These are phyloP conservation scores for Claviceps maximensis DNA, from an alignment of 2,329 filamentous ascomycete genomes.

Conservation along the genomic window DNA sequence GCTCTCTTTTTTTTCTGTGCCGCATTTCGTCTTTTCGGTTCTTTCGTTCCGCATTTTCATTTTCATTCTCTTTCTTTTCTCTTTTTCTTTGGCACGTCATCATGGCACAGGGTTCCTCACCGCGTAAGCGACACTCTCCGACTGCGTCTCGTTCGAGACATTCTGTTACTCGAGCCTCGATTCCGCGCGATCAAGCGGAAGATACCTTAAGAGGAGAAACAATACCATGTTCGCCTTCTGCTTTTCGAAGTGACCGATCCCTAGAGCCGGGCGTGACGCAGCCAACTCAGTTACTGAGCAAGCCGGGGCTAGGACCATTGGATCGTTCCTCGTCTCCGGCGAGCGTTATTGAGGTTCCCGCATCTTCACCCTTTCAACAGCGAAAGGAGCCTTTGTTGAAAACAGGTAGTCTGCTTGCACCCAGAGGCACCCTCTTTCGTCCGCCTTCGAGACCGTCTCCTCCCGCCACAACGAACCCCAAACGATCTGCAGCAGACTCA, in stretches of 20 bases:
- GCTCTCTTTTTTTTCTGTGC: neutral
- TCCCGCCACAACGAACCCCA: constrained; percentile 16
- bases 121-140: constrained; percentile 17
- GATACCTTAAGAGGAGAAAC: constrained; percentile 32
- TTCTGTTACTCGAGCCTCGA: constrained; percentile 13
- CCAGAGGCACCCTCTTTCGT: constrained; percentile 59
- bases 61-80: neutral
- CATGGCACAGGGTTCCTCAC: constrained; percentile 20
- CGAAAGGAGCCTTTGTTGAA: constrained; percentile 16
- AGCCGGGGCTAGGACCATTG: constrained; percentile 19
- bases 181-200: constrained; percentile 25
- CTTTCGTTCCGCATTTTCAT: neutral
- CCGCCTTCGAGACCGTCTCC: constrained; percentile 24
- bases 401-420: constrained; percentile 52
- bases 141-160: constrained; percentile 15
- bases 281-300: constrained; percentile 33
- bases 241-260: constrained; percentile 18
- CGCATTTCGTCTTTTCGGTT: neutral
- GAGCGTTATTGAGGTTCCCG: constrained; percentile 60
- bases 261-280: constrained; percentile 22
- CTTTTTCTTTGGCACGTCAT: constrained; percentile 1
- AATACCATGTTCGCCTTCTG: constrained; percentile 30
- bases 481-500: constrained; percentile 25
- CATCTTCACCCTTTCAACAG: constrained; percentile 63
- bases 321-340: constrained; percentile 29